A percentile compares a stretch with the other conserved stretches of the same genome.
Conservation (phyloP, 148 eudicot genomes). For the Mesembryanthemum crystallinum region DNA sequence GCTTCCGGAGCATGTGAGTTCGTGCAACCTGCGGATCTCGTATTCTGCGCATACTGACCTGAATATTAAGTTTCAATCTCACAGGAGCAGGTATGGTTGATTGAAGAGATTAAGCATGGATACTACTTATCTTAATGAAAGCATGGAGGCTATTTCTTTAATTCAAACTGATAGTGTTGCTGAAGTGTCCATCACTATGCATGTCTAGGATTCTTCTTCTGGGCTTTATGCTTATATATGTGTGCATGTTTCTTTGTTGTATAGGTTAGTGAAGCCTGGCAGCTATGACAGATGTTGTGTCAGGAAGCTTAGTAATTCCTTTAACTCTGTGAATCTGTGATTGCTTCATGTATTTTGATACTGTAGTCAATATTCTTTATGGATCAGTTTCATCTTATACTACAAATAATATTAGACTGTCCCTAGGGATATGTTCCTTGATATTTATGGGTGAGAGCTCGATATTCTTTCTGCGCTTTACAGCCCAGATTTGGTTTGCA, state of each 20-base stretch:
- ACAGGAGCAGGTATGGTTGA: constrained; percentile 69
- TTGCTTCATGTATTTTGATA: constrained; percentile 6
- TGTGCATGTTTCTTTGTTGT: constrained; percentile 28
- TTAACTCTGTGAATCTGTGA: constrained; percentile 41
- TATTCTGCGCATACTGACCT: constrained; percentile 86
- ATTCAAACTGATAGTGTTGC: neutral
- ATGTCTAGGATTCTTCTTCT: constrained; percentile 10
- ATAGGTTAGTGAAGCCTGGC: constrained; percentile 55
- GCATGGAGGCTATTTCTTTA: neutral
- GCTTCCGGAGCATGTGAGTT: constrained; percentile 65
- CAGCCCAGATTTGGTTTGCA: neutral
- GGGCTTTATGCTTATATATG: constrained; percentile 31
- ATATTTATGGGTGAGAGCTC: neutral
- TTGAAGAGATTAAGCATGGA: neutral
- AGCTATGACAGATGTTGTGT: constrained; percentile 44
- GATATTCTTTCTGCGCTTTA: neutral
- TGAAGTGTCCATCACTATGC: neutral
- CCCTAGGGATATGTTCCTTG: neutral
- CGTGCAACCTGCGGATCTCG: constrained; percentile 60
- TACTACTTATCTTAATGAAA: neutral
- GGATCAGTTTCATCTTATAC: neutral
- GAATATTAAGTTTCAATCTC: constrained; percentile 78
- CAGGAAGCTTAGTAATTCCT: constrained; percentile 47
- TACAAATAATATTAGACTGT: neutral
- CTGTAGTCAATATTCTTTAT: neutral